Evolutionary conservation across 176 grass and related monocot species (phyloP), one percentile per base, ranked within the genome.

Genomic region (Oryza meridionalis): DNA sequence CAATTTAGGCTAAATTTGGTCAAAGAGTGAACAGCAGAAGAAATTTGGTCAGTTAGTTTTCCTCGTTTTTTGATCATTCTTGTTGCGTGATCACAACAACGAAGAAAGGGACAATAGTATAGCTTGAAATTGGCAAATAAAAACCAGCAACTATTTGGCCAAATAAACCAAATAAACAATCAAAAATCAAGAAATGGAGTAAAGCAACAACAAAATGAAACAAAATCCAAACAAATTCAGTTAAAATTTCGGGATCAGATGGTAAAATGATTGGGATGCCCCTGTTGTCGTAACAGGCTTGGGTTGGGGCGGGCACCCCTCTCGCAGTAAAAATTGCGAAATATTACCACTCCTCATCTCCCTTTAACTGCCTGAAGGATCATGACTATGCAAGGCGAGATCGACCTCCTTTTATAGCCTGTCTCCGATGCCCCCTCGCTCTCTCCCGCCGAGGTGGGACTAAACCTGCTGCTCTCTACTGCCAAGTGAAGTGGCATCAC

Each of bases 351-450:
- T 88, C 86, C 68, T 88, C 81, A 88, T 88, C 1, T 84, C 86
- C 75, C 69, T 73, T 84, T 73, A 4, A 71, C 86, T 88, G 86
- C 75, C 81, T 84, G 86, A 88, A 88, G 86, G 86, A 84, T 88
- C 86, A 88, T 84, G 59, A 0, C 9, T 67, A 2, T 0, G 0
- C 0, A 0, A 0, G 0, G 0, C 0, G 73, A 53, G 50, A 31
- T 29, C 55, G 7, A 3, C 24, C 7, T 24, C 4, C 0, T 33
- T 85, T n/a, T 71, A 78, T 70, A 24, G 24, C 49, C 6, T n/a
- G 16, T 1, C 5, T n/a, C 55, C 7, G 55, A 3, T 61, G 21
- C 55, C 7, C 21, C 7, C 24, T 9, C 3, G 3, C 9, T 3
- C 1, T 2, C 2, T 0, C 0, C 25, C 0, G 5, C 13, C 85